These are phyloP conservation scores for Antitrichia curtipendula DNA, from an alignment of 225 moss, liverwort and hornwort genomes.

Conservation along the genomic window DNA sequence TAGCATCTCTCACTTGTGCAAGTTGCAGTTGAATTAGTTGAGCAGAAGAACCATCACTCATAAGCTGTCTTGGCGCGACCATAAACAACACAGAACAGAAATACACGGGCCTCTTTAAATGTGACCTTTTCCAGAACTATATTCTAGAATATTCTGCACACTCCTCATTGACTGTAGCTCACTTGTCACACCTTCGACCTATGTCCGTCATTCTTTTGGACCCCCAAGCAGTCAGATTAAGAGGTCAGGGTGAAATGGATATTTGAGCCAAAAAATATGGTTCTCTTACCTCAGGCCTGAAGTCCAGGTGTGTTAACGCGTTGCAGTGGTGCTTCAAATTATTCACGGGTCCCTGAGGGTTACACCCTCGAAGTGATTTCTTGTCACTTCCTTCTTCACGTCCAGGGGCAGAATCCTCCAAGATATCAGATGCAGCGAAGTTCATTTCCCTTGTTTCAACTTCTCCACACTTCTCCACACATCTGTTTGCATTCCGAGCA, in stretches of 20 bases:
- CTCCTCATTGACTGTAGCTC: not conserved
- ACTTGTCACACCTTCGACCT: not conserved
- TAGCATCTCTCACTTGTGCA: not conserved
- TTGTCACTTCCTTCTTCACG: not conserved
- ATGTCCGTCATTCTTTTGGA: not conserved
- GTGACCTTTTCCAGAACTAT: not conserved
- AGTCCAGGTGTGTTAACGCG: slow-evolving; percentile 1
- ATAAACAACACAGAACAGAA: not conserved
- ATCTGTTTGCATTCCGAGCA: not conserved
- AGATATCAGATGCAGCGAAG: not conserved
- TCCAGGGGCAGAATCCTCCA: not conserved
- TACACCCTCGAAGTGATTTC: not conserved
- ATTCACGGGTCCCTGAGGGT: not conserved
- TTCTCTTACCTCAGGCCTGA: slow-evolving; percentile 11
- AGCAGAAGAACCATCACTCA: not conserved
- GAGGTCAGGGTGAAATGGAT: not conserved
- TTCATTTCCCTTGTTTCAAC: not conserved
- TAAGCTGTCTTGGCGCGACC: not conserved
- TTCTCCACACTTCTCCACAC: not conserved
- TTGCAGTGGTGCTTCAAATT: not conserved
- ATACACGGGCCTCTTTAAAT: not conserved
- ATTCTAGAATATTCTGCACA: not conserved
- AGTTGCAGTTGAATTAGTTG: not conserved
- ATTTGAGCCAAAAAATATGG: not conserved
- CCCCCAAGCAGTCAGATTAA: not conserved